Evolutionary conservation across 129 eudicot species (phyloP), one percentile per base, ranked within the genome.

Genomic region (Flaveria linearis): DNA sequence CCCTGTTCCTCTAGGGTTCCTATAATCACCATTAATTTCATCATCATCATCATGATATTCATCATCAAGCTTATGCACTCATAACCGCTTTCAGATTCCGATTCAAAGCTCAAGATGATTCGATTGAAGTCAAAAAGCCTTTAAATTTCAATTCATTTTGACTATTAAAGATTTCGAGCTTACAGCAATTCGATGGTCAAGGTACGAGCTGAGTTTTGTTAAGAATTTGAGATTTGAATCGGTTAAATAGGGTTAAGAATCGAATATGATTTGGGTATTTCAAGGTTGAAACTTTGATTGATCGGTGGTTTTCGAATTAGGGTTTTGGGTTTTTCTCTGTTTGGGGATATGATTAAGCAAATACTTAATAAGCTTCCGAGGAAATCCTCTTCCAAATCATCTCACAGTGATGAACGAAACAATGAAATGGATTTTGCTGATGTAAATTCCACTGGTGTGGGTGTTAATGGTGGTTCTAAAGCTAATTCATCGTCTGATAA

Each of bases 321-420:
- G 66, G 73, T 67, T 47, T 71, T 60, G 25, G 41, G 41, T 36
- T 36, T 36, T 36, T 36, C 41, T 9, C 36, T 2, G 49, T 17
- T 52, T 52, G 58, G n/a, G 46, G 79, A 76, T 79, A 89, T 89
- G 96, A 81, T 89, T 77, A 89, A 87, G 82, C 92, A 87, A 49
- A 83, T 87, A 68, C 67, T 89, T 0, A 86, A 86, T 58, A 89
- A 89, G 91, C 86, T 89, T 81, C 96, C 96, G 6, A 73, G 85
- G 88, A 89, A 89, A 87, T 80, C 82, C 41, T 85, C 96, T n/a
- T 86, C 89, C 0, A 89, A 89, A 86, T 87, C 87, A 1, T 71
- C 88, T 14, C 85, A 82, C 33, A 47, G 57, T 76, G 80, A 86
- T 74, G 74, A 78, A 61, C 33, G 78, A 1, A 74, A 50, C 56